A percentile compares a stretch with the other conserved stretches of the same genome.
These are phyloP conservation scores for Quercus suber DNA, from an alignment of 306 rosid genomes.

Conservation along the genomic window DNA sequence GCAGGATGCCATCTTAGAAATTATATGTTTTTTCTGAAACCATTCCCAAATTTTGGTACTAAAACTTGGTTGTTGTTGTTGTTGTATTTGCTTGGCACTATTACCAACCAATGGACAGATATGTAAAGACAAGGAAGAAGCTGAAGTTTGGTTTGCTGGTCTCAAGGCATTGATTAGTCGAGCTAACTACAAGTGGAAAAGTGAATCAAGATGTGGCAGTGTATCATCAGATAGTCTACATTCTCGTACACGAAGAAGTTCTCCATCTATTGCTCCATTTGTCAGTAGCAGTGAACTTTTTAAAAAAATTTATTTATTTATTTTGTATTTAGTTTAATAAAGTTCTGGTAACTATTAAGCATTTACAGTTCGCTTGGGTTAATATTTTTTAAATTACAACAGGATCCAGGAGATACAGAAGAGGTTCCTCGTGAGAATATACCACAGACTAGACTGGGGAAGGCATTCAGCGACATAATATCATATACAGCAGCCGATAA, in stretches of 20 bases:
- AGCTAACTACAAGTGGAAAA: conserved; percentile 53
- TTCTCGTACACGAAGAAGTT: conserved; percentile 49
- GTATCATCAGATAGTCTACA: conserved; percentile 50
- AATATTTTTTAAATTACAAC: conserved; percentile 23
- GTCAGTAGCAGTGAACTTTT: conserved; percentile 41
- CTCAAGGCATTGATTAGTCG: conserved; percentile 76
- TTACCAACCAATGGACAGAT: conserved; percentile 58
- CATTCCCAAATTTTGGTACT: no score
- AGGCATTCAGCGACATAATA: conserved; percentile 76
- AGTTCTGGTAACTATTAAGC: conserved; percentile 18
- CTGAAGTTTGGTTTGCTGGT: conserved; percentile 96
- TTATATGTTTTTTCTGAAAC: not conserved
- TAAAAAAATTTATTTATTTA: not conserved
- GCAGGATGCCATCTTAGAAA: conserved; percentile 4
- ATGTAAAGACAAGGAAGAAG: conserved; percentile 98
- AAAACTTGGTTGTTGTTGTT: no score
- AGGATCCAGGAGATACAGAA: conserved; percentile 69
- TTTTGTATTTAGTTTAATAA: conserved; percentile 20
- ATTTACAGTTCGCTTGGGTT: conserved; percentile 17
- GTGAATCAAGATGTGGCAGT: conserved; percentile 51
- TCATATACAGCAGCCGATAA: conserved; percentile 55
- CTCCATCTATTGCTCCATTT: conserved; percentile 64
- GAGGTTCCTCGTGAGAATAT: conserved; percentile 42
- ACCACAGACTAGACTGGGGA: conserved; percentile 61
- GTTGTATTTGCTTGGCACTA: conserved; percentile 19